Percentiles rank a stretch among this genome's conserved stretches.
Conservation (phyloP, 805 yeast species). For the Ogataea neopini region DNA sequence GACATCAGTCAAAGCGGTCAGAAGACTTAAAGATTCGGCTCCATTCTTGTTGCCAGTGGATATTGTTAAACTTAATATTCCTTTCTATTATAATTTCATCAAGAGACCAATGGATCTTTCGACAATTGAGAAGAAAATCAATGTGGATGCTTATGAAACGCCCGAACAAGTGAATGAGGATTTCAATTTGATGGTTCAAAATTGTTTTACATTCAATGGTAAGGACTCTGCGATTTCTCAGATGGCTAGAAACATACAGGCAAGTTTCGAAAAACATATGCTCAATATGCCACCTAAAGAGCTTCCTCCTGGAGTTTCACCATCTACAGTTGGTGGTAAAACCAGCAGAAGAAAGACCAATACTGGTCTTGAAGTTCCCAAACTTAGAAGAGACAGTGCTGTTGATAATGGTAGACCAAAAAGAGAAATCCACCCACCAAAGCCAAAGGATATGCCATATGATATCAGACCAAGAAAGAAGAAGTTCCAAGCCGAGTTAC, state of each 20-base stretch:
- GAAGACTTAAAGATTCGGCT: constrained; percentile 85
- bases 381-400: constrained; percentile 74
- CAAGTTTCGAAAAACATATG: constrained; percentile 91
- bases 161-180: constrained; percentile 72
- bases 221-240: constrained; percentile 77
- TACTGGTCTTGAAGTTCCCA: constrained; percentile 52
- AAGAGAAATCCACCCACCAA: constrained; percentile 95
- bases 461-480: constrained; percentile 90
- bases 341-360: constrained; percentile 35
- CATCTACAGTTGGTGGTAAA: constrained; percentile 28
- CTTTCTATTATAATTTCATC: constrained; percentile 82
- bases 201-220: constrained; percentile 86
- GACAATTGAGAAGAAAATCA: constrained; percentile 82
- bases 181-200: constrained; percentile 79
- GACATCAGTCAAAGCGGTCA: constrained; percentile 81
- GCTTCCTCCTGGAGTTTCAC: constrained; percentile 28
- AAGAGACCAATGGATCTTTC: constrained; percentile 90
- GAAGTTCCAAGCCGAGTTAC: constrained; percentile 85
- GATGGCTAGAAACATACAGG: constrained; percentile 90
- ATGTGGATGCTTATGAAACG: constrained; percentile 66
- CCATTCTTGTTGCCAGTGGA: constrained; percentile 94
- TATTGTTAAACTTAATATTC: constrained; percentile 81
- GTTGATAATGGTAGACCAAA: constrained; percentile 78
- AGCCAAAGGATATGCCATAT: constrained; percentile 89
- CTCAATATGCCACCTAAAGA: constrained; percentile 81